Base-by-base conservation (phyloP, 345 rosid genomes). In the Populus davidiana region DNA sequence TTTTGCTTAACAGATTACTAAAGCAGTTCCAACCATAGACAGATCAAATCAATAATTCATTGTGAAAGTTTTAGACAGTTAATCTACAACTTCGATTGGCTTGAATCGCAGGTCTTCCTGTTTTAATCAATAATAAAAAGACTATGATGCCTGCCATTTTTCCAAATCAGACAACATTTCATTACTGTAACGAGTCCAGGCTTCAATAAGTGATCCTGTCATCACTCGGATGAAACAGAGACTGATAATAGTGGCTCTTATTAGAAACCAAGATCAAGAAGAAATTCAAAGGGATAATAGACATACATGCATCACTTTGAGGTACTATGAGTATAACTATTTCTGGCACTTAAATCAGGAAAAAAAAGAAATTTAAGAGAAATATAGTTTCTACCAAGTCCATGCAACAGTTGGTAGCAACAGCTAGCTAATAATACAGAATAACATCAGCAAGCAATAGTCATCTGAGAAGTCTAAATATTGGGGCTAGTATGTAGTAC, bases 401-500 rank as follows among this genome's bases (percentile, higher is more conserved):
- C 12, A n/a, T 9, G 63, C 27, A n/a, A 59, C 63, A 3, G 2
- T 3, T n/a, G 3, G 14, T 4, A 9, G 63, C 25, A 59, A 4
- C 63, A 8, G 13, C 63, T 8, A 25, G 12, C 63, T 56, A 27
- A 27, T 27, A 27, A 27, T 27, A 27, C 27, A 27, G 27, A 56
- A 3, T 10, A n/a, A 10, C 63, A 78, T 67, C 67, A 66, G 65
- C 70, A 65, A 47, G 59, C 44, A 74, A 67, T 20, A 20, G 69
- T 23, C 23, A 66, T n/a, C 1, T 65, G 23, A 18, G 31, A 43
- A 47, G 21, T 25, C 64, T 65, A 66, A 47, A 69, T 6, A 44
- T 11, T 70, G 62, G 35, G 77, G 35, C 17, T 41, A 67, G 69
- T 25, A 67, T 66, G 31, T 50, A 70, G 70, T 92, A 96, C 99